Percentiles rank a stretch among this genome's conserved stretches.
These are phyloP conservation scores for Penicillium coprophilum DNA, from an alignment of 495 filamentous ascomycete species.

Conservation along the genomic window DNA sequence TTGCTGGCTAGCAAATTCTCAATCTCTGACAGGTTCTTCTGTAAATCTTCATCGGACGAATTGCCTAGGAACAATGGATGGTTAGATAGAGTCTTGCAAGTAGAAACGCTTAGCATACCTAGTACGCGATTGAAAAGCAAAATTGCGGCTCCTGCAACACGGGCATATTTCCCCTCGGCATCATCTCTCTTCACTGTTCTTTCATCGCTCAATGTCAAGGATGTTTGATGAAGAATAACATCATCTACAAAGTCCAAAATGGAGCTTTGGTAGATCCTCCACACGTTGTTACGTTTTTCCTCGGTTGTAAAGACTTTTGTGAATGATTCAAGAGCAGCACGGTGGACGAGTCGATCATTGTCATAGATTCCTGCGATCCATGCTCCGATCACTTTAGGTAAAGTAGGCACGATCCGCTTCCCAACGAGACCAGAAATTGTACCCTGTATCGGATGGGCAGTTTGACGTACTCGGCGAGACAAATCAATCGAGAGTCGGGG, in stretches of 20 bases:
- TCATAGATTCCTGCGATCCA: constrained; percentile 92
- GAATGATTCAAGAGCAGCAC: constrained; percentile 72
- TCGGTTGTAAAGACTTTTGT: constrained; percentile 70
- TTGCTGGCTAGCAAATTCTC: constrained; percentile 61
- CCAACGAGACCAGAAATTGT: constrained; percentile 68
- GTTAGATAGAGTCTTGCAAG: not conserved
- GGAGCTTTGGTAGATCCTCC: constrained; percentile 69
- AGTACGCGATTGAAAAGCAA: constrained; percentile 47
- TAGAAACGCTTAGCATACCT: constrained; percentile 30
- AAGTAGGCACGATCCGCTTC: constrained; percentile 74
- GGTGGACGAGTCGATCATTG: constrained; percentile 69
- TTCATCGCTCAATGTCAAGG: constrained; percentile 82
- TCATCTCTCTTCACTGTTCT: constrained; percentile 81
- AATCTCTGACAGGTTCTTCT: constrained; percentile 48
- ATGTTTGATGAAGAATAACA: constrained; percentile 72
- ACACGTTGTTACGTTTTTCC: constrained; percentile 72
- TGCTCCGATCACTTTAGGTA: constrained; percentile 73
- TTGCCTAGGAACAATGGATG: constrained; percentile 31
- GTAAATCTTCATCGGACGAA: constrained; percentile 49
- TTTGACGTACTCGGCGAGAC: constrained; percentile 80
- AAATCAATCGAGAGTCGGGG: constrained; percentile 86
- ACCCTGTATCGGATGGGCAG: constrained; percentile 73
- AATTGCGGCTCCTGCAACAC: constrained; percentile 66
- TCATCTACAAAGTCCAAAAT: constrained; percentile 79
- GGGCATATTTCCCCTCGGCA: constrained; percentile 74